Base-by-base conservation (phyloP, 2,329 filamentous ascomycete species). In the Sporothrix phasma region DNA sequence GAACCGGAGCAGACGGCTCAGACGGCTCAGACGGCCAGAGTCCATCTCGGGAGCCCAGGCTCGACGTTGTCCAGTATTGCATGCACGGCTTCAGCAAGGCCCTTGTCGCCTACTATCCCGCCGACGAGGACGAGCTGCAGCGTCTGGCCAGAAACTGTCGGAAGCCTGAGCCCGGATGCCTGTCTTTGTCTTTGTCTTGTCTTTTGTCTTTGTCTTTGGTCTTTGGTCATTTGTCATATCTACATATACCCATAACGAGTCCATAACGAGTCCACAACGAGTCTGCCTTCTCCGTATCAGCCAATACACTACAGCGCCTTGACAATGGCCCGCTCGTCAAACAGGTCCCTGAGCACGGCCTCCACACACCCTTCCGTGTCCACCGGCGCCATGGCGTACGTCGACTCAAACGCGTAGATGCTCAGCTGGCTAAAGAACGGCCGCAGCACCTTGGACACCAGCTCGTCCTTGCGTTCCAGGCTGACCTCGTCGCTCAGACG, bases 371-470 rank as follows among this genome's bases (percentile, higher is more conserved):
- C 79, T 61, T 86, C 82, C 69, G 81, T 73, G 73, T 95, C 90
- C 29, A 88, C 76, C 47, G 75, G 74, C 41, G 85, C 87, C 86
- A 97, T 92, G 17, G 88, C 86, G 74, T 99, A 99, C 63, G 89
- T 93, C 67, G 88, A 89, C 78, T 99, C 94, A 76, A 97, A 99
- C 0, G 90, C 88, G 73, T 88, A 90, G 71, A 99, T 97, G 73
- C 92, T 97, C 68, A 99, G 77, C 73, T 95, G 89, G 15, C 88
- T 88, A 72, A 97, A 91, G 76, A 97, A 97, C 0, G 93, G 93
- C 69, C 89, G 81, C 67, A 97, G 76, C 13, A 97, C 83, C 72
- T 88, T 88, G 65, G 86, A 85, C 5, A 94, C 84, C 65, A 97
- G 76, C 74, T 88, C 85, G 62, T 87, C 84, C 70, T 80, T 84